Base-by-base conservation (phyloP, 2,329 filamentous ascomycete genomes). In the Lasiodiplodia gonubiensis region DNA sequence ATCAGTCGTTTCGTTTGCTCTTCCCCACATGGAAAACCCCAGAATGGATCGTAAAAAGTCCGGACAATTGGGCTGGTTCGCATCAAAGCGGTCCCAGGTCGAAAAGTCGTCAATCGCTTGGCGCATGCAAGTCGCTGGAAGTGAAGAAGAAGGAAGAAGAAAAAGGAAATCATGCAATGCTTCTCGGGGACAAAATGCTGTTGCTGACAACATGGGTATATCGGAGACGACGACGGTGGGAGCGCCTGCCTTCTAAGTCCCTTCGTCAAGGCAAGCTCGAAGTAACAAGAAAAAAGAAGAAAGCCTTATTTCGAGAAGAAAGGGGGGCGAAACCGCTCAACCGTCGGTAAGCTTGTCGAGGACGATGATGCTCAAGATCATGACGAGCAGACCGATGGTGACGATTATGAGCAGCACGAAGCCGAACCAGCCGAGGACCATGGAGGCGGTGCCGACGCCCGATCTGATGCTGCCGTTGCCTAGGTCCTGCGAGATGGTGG, bases 341-440 rank as follows among this genome's bases (percentile, higher is more conserved):
- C 30, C 46, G 35, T 51, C 59, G 12, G 59, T 67, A 35, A 67
- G 54, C 49, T 63, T 61, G 72, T 88, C 86, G 71, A 97, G 82
- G 67, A 97, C 86, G 72, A 90, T 87, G 77, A 97, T 95, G 81
- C 93, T 97, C 78, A 98, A 83, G 74, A 97, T 97, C 93, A 98
- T 98, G 75, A 97, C 91, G 70, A 99, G 83, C 79, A 98, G 80
- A 67, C 94, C 95, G 75, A 98, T 95, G 59, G 94, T 98, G 64
- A 98, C 94, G 70, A 98, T 90, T 74, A 99, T 97, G 71, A 99
- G 85, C 64, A 98, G 80, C 25, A 92, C 91, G 76, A 99, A 98
- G 51, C 92, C 92, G 80, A 99, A 98, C 95, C 95, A 99, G 68
- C 95, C 95, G 75, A 99, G 85, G 21, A 97, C 92, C 92, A 99